Conservation (phyloP, 2,329 filamentous ascomycete genomes). For the Fusarium nodosum region DNA sequence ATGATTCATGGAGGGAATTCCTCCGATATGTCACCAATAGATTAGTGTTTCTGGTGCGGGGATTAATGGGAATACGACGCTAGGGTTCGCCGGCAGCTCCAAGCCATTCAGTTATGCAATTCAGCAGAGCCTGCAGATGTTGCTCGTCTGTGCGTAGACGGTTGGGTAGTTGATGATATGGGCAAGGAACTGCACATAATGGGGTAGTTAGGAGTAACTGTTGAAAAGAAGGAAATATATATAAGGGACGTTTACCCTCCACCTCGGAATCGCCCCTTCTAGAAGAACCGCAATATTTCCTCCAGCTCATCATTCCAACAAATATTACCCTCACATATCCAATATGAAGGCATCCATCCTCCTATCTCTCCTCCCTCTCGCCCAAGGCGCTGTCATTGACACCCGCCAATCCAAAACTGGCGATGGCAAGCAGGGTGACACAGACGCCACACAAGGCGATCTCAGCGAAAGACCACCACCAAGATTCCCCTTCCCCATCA, state of each 20-base stretch:
- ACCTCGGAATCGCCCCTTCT: fast-evolving
- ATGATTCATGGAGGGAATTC: conserved; percentile 24
- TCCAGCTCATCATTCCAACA: fast-evolving
- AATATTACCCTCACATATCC: background rate
- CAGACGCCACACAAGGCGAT: conserved; percentile 48
- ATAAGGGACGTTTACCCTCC: background rate
- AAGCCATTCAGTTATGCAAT: background rate
- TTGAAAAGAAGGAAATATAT: background rate
- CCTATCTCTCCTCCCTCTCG: conserved; percentile 41
- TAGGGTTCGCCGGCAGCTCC: too few species aligned
- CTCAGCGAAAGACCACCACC: conserved; percentile 48
- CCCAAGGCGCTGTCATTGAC: conserved; percentile 33
- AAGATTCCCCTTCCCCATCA: conserved; percentile 50
- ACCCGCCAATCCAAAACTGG: conserved; percentile 42
- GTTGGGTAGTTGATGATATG: background rate
- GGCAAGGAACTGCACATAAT: too few species aligned
- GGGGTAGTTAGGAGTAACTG: fast-evolving
- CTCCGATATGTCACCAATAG: conserved; percentile 1
- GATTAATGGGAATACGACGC: background rate
- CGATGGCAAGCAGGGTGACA: conserved; percentile 42
- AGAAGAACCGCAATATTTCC: background rate
- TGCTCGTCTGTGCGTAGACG: background rate
- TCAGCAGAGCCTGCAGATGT: background rate
- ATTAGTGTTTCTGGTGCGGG: background rate
- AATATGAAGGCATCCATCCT: conserved; percentile 47